phyloP scores from a whole-genome alignment of 2,329 filamentous ascomycete genomes.

The Pyricularia sp. region DNA sequence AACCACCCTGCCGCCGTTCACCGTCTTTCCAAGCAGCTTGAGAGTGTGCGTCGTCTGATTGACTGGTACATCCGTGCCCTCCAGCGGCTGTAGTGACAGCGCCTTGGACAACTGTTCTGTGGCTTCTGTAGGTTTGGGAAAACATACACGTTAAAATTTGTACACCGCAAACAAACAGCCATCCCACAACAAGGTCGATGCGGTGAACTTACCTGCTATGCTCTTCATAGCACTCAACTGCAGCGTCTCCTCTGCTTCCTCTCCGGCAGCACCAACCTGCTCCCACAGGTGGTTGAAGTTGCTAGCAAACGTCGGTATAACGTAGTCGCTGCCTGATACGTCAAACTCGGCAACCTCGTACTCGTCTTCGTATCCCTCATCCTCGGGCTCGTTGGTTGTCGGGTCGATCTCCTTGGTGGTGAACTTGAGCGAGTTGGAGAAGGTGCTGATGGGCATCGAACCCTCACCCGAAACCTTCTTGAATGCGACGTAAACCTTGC shows the following conservation, averaged over 20 bases:
- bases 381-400: conserved; percentile 84
- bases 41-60: conserved; percentile 87
- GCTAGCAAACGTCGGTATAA: conserved; percentile 85
- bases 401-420: conserved; percentile 98
- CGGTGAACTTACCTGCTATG: conserved; percentile 64
- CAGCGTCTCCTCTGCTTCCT: conserved; percentile 85
- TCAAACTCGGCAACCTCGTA: conserved; percentile 95
- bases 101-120: conserved; percentile 83
- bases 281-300: conserved; percentile 97
- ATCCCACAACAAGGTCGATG: not conserved
- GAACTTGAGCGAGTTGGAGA: conserved; percentile 92
- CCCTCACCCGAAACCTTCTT: conserved; percentile 69
- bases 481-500: conserved; percentile 92
- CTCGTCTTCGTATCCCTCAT: conserved; percentile 90
- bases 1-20: conserved; percentile 81
- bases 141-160: conserved; percentile 7
- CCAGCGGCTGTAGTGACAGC: conserved; percentile 84
- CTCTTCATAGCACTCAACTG: conserved; percentile 83
- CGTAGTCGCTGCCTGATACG: conserved; percentile 83
- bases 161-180: conserved; percentile 7
- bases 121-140: conserved; percentile 51
- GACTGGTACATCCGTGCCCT: conserved; percentile 85
- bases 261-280: conserved; percentile 78
- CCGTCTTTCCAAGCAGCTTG: conserved; percentile 92
- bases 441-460: conserved; percentile 69